Evolutionary conservation across 2,329 filamentous ascomycete species (phyloP), one percentile per base, ranked within the genome.

Genomic region (Curvularia sp.): DNA sequence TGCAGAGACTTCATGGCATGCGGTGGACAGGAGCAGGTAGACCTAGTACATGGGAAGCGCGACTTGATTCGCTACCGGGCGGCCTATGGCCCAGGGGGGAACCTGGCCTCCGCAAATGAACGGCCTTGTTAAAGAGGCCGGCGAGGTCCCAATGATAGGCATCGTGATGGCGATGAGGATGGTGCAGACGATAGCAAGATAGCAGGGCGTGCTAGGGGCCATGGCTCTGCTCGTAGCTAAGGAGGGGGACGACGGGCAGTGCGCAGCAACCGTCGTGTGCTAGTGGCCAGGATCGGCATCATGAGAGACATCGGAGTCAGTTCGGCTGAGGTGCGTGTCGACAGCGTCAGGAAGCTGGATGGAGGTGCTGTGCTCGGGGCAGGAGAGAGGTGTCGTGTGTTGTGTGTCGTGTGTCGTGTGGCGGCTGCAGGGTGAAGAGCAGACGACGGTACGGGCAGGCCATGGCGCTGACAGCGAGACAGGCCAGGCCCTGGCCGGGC

Each of bases 21-120:
- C 56, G 56, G 63, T 64, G 54, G 57, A 55, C 42, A 50, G 33
- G 28, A 38, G 33, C 4, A 13, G 31, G n/a, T 38, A 6, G 3
- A 38, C 13, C 13, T 33, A 33, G 10, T 33, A 26, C 24, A 26
- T 33, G 49, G 46, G 35, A 38, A 41, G 50, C 39, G 56, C 41
- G 39, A 18, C 24, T 41, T 46, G 15, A 58, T 55, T 55, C 47
- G 56, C 56, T 39, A 38, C 26, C 30, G 33, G 39, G 56, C 44
- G 42, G 49, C 46, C 46, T 50, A 42, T 55, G 47, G 52, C 42
- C 42, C 56, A 50, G 55, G 58, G 57, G 58, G 66, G 53, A 22
- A 18, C 68, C 71, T 60, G 60, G 73, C 42, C 38, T 35, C 49
- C 42, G 61, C 65, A 75, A 73, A 75, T 76, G 72, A 75, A 53